Base-by-base conservation (phyloP, 441 rosid species). In the Corymbia citriodora region DNA sequence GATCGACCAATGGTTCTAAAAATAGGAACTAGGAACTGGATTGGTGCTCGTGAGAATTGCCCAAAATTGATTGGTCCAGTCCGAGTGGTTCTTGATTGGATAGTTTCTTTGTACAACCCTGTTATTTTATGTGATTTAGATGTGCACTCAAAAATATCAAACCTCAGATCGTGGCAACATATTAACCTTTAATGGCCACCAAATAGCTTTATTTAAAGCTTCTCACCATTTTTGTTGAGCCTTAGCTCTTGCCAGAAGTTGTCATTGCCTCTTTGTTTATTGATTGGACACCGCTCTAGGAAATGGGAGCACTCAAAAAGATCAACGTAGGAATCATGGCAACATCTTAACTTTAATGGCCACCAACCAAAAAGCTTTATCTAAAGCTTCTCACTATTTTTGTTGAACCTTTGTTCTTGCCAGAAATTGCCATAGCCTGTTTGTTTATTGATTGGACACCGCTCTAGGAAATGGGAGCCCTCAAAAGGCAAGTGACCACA, bases 391-490 rank as follows among this genome's bases (percentile, higher is more conserved):
- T 57, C 27, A 55, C 25, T 25, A 55, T 55, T 53, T 53, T 33
- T n/a, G 18, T 82, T 85, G 70, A 50, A 17, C 33, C 89, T 55
- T 23, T 49, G 79, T 88, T 49, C 79, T 88, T 61, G 52, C 70
- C 70, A 23, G 52, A 40, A 10, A 40, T 79, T 45, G 53, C 14
- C 33, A 55, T 9, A 36, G 25, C 54, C 1, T 57, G 1, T 57
- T 57, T 25, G 14, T 59, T 59, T 25, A 59, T 53, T 21, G 49
- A 45, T 21, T 7, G 85, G 85, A 25, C 40, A 31, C 14, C 25
- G 70, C 88, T 45, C 61, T 88, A 59, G 92, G 65, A 87, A 89
- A 79, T 87, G 92, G 90, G 79, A 40, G 53, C 68, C 82, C 87
- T 87, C 92, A 40, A 59, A 54, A 88, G 72, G 87, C 92, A 81